These are phyloP conservation scores for Alternaria triticimaculans DNA, from an alignment of 2,329 filamentous ascomycete species.

Conservation along the genomic window DNA sequence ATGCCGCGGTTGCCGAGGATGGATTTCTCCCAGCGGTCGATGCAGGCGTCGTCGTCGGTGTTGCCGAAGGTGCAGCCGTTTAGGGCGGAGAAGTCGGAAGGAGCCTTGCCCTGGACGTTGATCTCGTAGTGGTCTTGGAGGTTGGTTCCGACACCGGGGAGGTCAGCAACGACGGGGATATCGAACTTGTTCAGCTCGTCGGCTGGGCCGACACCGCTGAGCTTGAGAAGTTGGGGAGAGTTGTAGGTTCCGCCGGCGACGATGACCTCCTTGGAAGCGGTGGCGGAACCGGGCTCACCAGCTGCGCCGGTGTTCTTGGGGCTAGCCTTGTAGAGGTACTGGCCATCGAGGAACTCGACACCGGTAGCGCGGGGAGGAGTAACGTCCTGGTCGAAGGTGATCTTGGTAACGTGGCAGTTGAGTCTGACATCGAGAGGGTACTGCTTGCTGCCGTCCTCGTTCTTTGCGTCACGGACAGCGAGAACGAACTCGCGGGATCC, in stretches of 20 bases:
- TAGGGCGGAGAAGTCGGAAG: constrained; percentile 44
- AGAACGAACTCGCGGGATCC: constrained; percentile 65
- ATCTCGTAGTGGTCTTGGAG: constrained; percentile 67
- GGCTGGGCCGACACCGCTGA: constrained; percentile 67
- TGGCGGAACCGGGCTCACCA: constrained; percentile 48
- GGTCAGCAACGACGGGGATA: constrained; percentile 63
- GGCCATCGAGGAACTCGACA: constrained; percentile 53
- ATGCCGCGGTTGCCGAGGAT: constrained; percentile 55
- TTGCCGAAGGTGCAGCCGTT: constrained; percentile 51
- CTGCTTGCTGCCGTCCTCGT: constrained; percentile 58
- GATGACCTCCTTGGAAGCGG: constrained; percentile 42
- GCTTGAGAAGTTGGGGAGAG: constrained; percentile 69
- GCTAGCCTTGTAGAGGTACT: constrained; percentile 52
- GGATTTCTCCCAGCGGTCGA: constrained; percentile 52
- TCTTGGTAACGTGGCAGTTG: constrained; percentile 70
- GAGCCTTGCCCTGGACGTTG: constrained; percentile 55
- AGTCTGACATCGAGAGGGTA: constrained; percentile 65
- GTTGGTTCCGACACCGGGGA: constrained; percentile 69
- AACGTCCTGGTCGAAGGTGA: constrained; percentile 69
- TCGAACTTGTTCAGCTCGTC: constrained; percentile 59
- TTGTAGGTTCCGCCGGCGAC: constrained; percentile 63
- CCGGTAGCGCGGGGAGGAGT: constrained; percentile 58
- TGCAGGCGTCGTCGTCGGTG: constrained; percentile 55
- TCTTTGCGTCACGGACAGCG: constrained; percentile 57
- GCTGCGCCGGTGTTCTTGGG: constrained; percentile 39